Conservation (phyloP, 1,284 basidiomycete species). For the Cryptococcus sp. region DNA sequence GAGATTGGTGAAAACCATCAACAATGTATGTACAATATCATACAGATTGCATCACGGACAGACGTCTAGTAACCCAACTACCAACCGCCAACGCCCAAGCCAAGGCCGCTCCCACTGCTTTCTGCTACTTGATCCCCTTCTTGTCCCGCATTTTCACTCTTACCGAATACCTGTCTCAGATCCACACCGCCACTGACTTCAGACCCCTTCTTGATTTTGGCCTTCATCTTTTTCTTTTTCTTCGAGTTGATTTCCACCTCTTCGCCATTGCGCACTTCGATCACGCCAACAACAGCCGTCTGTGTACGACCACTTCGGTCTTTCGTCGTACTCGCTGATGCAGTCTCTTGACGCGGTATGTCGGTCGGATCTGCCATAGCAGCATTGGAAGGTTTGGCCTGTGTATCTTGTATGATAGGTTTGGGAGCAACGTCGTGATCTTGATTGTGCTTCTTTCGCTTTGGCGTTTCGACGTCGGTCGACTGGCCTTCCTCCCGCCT, state of each 20-base stretch:
- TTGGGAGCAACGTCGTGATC: neutral
- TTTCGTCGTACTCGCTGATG: constrained; percentile 1
- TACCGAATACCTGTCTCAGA: constrained; percentile 19
- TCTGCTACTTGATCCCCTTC: neutral
- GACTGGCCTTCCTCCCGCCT: too few relatives aligned
- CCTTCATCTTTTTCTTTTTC: constrained; percentile 21
- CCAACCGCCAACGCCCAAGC: constrained; percentile 40
- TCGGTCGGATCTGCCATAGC: neutral
- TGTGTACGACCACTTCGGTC: constrained; percentile 3
- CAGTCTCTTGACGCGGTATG: neutral
- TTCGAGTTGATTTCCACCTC: constrained; percentile 16
- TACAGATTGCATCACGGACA: neutral
- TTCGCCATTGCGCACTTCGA: constrained; percentile 25
- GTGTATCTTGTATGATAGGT: neutral
- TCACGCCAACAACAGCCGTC: constrained; percentile 33
- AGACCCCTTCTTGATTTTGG: constrained; percentile 15
- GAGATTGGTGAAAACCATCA: neutral
- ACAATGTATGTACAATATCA: constrained; percentile 1
- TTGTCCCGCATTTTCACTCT: constrained; percentile 2
- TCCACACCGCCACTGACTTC: constrained; percentile 18
- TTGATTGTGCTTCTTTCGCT: neutral
- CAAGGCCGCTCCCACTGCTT: constrained; percentile 15
- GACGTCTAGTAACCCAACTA: constrained; percentile 5
- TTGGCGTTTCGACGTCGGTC: neutral
- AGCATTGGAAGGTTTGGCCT: neutral